phyloP scores from a whole-genome alignment of 2,329 filamentous ascomycete genomes.

The Penicillium hesseltinei region DNA sequence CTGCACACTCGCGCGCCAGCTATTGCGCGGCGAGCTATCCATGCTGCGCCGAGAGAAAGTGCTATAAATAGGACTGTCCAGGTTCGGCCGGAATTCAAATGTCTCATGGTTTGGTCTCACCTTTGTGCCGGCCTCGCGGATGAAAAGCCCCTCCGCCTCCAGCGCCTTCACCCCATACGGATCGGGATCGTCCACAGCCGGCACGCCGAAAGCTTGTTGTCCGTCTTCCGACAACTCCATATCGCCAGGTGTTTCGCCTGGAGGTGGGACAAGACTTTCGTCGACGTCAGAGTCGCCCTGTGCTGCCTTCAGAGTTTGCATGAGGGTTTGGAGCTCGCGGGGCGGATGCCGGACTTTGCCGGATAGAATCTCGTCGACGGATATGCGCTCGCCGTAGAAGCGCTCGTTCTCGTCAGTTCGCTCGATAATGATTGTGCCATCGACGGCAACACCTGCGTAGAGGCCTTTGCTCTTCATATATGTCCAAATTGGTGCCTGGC shows the following conservation, averaged over 20 bases:
- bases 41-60: conserved; percentile 64
- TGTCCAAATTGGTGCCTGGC: conserved; percentile 71
- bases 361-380: conserved; percentile 61
- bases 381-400: conserved; percentile 71
- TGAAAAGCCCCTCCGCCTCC: conserved; percentile 79
- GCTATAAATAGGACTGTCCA: conserved; percentile 66
- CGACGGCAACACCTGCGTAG: conserved; percentile 81
- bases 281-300: conserved; percentile 80
- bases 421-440: conserved; percentile 83
- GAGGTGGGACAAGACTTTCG: conserved; percentile 60
- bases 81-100: conserved; percentile 77
- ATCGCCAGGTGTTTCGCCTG: conserved; percentile 75
- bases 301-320: conserved; percentile 82
- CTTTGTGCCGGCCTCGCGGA: conserved; percentile 81
- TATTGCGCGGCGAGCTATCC: conserved; percentile 61
- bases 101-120: conserved; percentile 71
- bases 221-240: conserved; percentile 50
- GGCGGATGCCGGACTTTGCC: conserved; percentile 61
- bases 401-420: conserved; percentile 82
- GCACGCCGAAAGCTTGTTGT: conserved; percentile 66
- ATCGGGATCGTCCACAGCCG: conserved; percentile 77
- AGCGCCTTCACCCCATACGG: conserved; percentile 87
- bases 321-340: conserved; percentile 58
- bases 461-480: conserved; percentile 89
- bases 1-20: conserved; percentile 68